Conservation (phyloP, 176 grass and related monocot genomes). For the Carex pumila region DNA sequence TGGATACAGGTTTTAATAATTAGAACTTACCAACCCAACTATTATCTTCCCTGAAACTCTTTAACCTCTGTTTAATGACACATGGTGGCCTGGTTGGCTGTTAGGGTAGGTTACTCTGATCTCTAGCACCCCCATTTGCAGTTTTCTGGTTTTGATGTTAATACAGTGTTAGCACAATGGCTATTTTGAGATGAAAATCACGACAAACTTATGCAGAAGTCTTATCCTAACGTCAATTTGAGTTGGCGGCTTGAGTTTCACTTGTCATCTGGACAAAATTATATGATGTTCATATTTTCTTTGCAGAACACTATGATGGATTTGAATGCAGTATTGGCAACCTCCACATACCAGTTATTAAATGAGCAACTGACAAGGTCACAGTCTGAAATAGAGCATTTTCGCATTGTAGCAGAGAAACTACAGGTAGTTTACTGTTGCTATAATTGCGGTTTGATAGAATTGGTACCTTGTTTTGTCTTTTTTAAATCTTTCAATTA, state of each 20-base stretch:
- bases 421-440: constrained; percentile 86
- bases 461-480: not conserved
- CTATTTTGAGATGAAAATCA: not conserved
- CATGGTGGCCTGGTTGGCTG: not conserved
- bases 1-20: not conserved
- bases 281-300: not conserved
- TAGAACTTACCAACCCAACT: not conserved
- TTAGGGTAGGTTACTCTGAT: not conserved
- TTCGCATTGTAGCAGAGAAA: constrained; percentile 56
- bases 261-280: not conserved
- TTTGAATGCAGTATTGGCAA: constrained; percentile 73
- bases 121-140: not conserved
- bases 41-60: not conserved
- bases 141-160: not conserved
- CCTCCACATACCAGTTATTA: constrained; percentile 61
- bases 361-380: constrained; percentile 61
- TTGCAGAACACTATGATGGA: constrained; percentile 79
- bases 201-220: not conserved
- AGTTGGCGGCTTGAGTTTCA: not conserved
- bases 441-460: constrained; percentile 29
- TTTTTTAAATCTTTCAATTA: constrained; percentile 24
- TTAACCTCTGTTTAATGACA: not conserved
- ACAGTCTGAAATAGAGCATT: constrained; percentile 52
- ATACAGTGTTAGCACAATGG: not conserved
- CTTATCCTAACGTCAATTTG: not conserved